These are phyloP conservation scores for Elongisporangium prolatum DNA, from an alignment of 352 stramenopile species.

Conservation along the genomic window DNA sequence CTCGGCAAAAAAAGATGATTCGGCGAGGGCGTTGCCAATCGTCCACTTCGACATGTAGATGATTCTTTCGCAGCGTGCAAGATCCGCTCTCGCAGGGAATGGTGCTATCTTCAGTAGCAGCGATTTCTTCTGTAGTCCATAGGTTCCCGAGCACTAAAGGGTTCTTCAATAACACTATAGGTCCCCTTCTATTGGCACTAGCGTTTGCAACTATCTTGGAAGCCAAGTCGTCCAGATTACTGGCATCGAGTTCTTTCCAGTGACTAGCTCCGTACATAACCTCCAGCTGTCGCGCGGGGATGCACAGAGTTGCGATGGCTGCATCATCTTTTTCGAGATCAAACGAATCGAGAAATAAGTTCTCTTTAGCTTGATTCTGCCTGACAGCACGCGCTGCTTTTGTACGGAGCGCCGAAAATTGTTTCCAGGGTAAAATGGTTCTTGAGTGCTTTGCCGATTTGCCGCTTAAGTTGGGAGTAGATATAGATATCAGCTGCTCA, in stretches of 20 bases:
- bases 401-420: slow-evolving; percentile 43
- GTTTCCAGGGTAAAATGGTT: slow-evolving; percentile 57
- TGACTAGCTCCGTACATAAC: slow-evolving; percentile 13
- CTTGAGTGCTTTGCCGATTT: slow-evolving; percentile 19
- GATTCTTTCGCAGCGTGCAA: slow-evolving; percentile 19
- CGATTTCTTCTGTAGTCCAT: slow-evolving; percentile 1
- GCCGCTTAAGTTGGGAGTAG: neutral
- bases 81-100: slow-evolving; percentile 8
- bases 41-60: slow-evolving; percentile 42
- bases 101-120: neutral
- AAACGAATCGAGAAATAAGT: slow-evolving; percentile 8
- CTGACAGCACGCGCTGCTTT: slow-evolving; percentile 30
- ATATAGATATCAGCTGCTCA: neutral
- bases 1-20: slow-evolving; percentile 48
- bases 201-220: neutral
- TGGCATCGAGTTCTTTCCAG: slow-evolving; percentile 3
- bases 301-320: slow-evolving; percentile 15
- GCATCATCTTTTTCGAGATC: slow-evolving; percentile 17
- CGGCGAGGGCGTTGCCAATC: slow-evolving; percentile 26
- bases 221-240: neutral
- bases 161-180: slow-evolving; percentile 10
- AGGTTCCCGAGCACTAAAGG: slow-evolving; percentile 6
- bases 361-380: slow-evolving; percentile 8
- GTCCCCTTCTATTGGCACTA: neutral
- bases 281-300: slow-evolving; percentile 27